Percentiles rank a stretch among this genome's conserved stretches.
These are phyloP conservation scores for Stramenopiles sp. DNA, from an alignment of 352 stramenopile species.

Conservation along the genomic window DNA sequence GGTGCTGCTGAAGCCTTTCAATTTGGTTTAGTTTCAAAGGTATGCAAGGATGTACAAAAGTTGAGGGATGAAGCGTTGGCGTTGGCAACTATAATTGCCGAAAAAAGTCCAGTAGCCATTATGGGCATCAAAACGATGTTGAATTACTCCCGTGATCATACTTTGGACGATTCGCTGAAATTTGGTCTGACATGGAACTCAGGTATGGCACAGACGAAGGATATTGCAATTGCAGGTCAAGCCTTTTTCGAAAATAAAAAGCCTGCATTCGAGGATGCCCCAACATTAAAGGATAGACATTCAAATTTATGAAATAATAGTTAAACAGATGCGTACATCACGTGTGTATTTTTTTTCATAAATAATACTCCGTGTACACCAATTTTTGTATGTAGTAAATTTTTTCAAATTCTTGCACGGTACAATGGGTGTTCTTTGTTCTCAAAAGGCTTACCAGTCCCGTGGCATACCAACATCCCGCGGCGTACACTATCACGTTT, in stretches of 20 bases:
- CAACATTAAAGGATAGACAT: no score
- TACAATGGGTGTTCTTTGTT: not conserved
- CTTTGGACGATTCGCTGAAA: constrained; percentile 34
- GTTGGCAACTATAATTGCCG: constrained; percentile 25
- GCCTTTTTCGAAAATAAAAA: constrained; percentile 12
- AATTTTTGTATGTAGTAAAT: no score
- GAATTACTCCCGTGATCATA: constrained; percentile 41
- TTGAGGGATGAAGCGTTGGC: constrained; percentile 16
- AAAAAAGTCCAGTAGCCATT: constrained; percentile 31
- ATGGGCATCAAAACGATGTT: constrained; percentile 38
- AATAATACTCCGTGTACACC: no score
- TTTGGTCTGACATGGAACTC: constrained; percentile 38
- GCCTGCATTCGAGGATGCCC: no score
- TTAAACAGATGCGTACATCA: no score
- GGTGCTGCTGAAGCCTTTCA: constrained; percentile 22
- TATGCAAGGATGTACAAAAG: constrained; percentile 14
- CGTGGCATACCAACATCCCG: constrained; percentile 12
- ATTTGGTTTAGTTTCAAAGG: constrained; percentile 24
- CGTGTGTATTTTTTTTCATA: no score
- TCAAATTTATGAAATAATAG: no score
- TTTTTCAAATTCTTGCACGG: not conserved
- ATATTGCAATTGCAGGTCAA: constrained; percentile 33
- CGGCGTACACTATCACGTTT: constrained; percentile 24
- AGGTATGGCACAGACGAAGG: constrained; percentile 37
- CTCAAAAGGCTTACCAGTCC: not conserved